Evolutionary conservation across 2,329 filamentous ascomycete genomes (phyloP).

Genomic region (Arthroderma sp.): DNA sequence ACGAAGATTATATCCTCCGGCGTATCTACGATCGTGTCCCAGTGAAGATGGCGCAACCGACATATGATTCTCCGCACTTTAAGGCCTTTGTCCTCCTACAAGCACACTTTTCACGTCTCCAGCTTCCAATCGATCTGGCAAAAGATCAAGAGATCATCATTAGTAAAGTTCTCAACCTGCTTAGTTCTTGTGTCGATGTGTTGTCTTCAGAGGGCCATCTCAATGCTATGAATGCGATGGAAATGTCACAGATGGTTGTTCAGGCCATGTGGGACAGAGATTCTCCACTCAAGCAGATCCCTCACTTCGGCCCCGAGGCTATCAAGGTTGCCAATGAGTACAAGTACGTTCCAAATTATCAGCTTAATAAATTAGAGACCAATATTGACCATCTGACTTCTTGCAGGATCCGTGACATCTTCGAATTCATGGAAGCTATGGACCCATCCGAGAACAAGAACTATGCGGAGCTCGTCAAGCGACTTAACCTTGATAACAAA

Average conservation of each 20-base stretch:
- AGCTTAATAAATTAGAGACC: slow-evolving; percentile 4
- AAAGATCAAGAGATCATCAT: slow-evolving; percentile 90
- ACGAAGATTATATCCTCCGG: slow-evolving; percentile 76
- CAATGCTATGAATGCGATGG: slow-evolving; percentile 97
- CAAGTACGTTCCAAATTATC: slow-evolving; percentile 41
- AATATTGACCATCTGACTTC: slow-evolving; percentile 7
- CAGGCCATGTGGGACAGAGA: slow-evolving; percentile 99
- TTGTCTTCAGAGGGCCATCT: slow-evolving; percentile 90
- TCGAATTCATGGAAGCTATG: slow-evolving; percentile 98
- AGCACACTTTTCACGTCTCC: slow-evolving; percentile 95
- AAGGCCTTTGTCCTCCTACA: slow-evolving; percentile 96
- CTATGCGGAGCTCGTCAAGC: slow-evolving; percentile 63
- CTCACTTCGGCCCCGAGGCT: slow-evolving; percentile 74
- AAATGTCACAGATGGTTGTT: slow-evolving; percentile 98
- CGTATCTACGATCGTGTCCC: slow-evolving; percentile 90
- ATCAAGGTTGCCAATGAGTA: slow-evolving; percentile 71
- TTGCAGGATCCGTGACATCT: slow-evolving; percentile 72
- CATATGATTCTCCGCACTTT: slow-evolving; percentile 90
- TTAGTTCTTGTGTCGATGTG: slow-evolving; percentile 88
- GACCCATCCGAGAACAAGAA: slow-evolving; percentile 83
- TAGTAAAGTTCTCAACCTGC: slow-evolving; percentile 68
- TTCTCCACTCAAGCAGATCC: slow-evolving; percentile 92
- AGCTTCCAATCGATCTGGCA: slow-evolving; percentile 83
- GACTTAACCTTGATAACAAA: slow-evolving; percentile 62
- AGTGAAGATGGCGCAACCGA: slow-evolving; percentile 81